Evolutionary conservation across 805 yeast species (phyloP), one percentile per base, ranked within the genome.

Genomic region (Saturnispora sanitii): DNA sequence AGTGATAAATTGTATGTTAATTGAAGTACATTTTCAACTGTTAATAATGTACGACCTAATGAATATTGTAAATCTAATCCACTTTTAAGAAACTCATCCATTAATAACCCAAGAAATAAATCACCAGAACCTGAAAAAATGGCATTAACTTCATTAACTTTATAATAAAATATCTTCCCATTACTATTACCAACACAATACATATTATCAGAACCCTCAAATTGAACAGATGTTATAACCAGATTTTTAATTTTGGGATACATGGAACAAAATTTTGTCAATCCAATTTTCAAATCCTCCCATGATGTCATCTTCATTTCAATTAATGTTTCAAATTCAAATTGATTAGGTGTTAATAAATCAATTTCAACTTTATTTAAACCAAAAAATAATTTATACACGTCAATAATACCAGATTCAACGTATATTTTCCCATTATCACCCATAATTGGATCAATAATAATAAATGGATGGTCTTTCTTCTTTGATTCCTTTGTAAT

Each of bases 371-470:
- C 22, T 6, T 27, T 36, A 15, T 40, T 31, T 3, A 28, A 33
- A 2, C 71, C 71, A 27, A 81, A 54, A n/a, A 79, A 60, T 11
- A 64, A 46, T 48, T 65, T 63, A 52, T 79, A 80, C 2, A 68
- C 57, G 0, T 74, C 73, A 0, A 80, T 63, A 20, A 79, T 68
- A 11, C 63, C 69, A 40, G 68, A 70, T 43, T 70, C 69, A 1
- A 90, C 95, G 56, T 90, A 90, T 3, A 87, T 59, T 43, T 66
- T 70, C 1, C 95, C 96, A 50, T 85, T 80, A 55, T 90, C 97
- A 11, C 97, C 97, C 56, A 90, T 62, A 1, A 90, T 92, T 1
- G 97, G 97, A 57, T 90, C 97, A 37, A 90, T 56, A 4, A 88
- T 68, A 78, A 90, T 77, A 15, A 72, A 59, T 0, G 72, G 62